Evolutionary conservation across 108 stramenopile genomes (phyloP), one percentile per base, ranked within the genome.

Genomic region (Cyclostephanos invisitatus): DNA sequence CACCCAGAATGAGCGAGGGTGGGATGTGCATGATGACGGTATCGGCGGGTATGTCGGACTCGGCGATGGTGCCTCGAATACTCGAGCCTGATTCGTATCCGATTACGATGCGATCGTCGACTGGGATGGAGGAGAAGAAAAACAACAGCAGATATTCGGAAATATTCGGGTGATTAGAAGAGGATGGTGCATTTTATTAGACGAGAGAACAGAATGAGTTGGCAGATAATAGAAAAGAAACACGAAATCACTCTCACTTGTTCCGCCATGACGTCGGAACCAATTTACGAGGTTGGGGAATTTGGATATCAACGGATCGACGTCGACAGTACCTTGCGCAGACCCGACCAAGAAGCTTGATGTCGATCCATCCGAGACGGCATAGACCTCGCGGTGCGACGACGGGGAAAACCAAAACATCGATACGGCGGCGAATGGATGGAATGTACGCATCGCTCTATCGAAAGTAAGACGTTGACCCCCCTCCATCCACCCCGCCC

Each of bases 41-140:
- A 12, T 66, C 73, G 22, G 55, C 42, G 6, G 68, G 68, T 21
- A 81, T 81, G 49, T 10, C 15, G n/a, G 59, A 73, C 2, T 72
- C 65, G 68, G 80, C 73, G 49, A 81, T 74, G 67, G 68, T 59
- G 5, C 80, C 80, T 20, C 80, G 80, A 21, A 81, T 70, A 27
- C 44, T 66, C 17, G 59, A 65, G 11, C 35, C 62, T 10, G 62
- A 17, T 47, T 73, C 68, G 60, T 81, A 74, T n/a, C 80, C 73
- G 58, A 81, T 73, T 6, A 42, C 64, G 63, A 81, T 47, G 10
- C 80, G 73, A 54, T 59, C 59, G 46, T 81, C 80, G 61, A 74
- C 56, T 57, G 2, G 15, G 7, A 21, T 4, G 8, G 8, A 25
- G 25, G 55, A 56, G 5, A 8, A 4, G 17, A 50, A 21, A 50